A percentile compares a stretch with the other conserved stretches of the same genome.
Conservation (phyloP, 441 rosid genomes). For the Populus tomentosa region DNA sequence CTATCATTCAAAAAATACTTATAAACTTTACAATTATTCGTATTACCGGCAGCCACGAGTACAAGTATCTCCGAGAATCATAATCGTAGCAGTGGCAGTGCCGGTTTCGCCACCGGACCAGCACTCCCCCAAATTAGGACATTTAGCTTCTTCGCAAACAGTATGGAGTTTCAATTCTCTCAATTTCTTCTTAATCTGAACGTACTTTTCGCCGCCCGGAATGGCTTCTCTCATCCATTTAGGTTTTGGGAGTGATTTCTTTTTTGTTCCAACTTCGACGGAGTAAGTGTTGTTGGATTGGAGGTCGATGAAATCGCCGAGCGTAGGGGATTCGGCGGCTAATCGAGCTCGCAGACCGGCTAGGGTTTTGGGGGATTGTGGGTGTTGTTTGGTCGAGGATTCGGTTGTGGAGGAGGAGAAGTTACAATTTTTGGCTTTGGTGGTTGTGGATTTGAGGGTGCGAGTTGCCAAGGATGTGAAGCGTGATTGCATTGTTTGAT, state of each 20-base stretch:
- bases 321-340: constrained; percentile 58
- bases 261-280: constrained; percentile 93
- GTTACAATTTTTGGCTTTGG: neutral
- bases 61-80: constrained; percentile 96
- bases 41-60: constrained; percentile 91
- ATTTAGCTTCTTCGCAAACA: constrained; percentile 93
- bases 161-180: constrained; percentile 91
- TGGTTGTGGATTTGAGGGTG: constrained; percentile 24
- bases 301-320: constrained; percentile 56
- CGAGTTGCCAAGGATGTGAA: constrained; percentile 31
- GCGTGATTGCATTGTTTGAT: constrained; percentile 33
- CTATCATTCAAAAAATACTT: neutral
- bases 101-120: constrained; percentile 99
- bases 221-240: constrained; percentile 95
- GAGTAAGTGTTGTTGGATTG: constrained; percentile 52
- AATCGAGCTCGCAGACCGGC: constrained; percentile 84
- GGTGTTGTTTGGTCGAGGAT: constrained; percentile 26
- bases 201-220: constrained; percentile 93
- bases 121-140: constrained; percentile 92
- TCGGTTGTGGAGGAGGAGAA: constrained; percentile 37
- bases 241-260: constrained; percentile 93
- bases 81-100: constrained; percentile 93
- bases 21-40: neutral
- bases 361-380: constrained; percentile 52
- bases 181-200: constrained; percentile 92